Percentiles rank a stretch among this genome's conserved stretches.
phyloP scores from a whole-genome alignment of 345 rosid genomes.

The Aquilaria yunnanensis region DNA sequence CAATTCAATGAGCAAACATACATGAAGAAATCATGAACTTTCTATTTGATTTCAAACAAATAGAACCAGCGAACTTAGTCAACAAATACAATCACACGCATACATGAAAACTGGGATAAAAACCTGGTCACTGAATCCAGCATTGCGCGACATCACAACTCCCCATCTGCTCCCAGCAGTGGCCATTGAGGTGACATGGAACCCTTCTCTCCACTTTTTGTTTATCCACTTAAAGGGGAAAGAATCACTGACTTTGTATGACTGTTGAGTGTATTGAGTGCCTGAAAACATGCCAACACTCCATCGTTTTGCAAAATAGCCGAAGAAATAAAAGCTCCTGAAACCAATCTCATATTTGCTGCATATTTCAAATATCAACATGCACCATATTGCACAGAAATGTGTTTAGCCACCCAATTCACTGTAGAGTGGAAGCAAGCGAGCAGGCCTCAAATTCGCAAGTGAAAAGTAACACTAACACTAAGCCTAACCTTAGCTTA shows the following conservation, averaged over 20 bases:
- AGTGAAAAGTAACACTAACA: no score
- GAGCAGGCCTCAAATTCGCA: no score
- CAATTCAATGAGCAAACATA: neutral
- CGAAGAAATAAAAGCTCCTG: neutral
- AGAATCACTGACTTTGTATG: conserved; percentile 92
- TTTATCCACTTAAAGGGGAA: conserved; percentile 98
- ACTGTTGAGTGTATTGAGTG: conserved; percentile 84
- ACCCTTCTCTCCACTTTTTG: conserved; percentile 99
- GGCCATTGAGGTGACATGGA: conserved; percentile 96
- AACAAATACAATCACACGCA: neutral
- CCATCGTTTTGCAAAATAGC: neutral
- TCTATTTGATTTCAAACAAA: neutral
- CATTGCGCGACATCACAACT: conserved; percentile 97
- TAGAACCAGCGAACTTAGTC: neutral
- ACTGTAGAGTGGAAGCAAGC: neutral
- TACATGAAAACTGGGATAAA: conserved; percentile 3
- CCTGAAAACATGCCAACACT: conserved; percentile 38
- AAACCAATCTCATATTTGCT: no score
- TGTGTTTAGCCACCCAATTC: no score
- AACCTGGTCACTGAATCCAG: conserved; percentile 95
- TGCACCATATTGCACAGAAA: neutral
- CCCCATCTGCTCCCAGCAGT: conserved; percentile 98
- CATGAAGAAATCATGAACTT: neutral
- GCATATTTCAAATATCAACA: neutral
- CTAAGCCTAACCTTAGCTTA: no score